phyloP scores from a whole-genome alignment of 768 basidiomycete species.

The Mycena amicta region DNA sequence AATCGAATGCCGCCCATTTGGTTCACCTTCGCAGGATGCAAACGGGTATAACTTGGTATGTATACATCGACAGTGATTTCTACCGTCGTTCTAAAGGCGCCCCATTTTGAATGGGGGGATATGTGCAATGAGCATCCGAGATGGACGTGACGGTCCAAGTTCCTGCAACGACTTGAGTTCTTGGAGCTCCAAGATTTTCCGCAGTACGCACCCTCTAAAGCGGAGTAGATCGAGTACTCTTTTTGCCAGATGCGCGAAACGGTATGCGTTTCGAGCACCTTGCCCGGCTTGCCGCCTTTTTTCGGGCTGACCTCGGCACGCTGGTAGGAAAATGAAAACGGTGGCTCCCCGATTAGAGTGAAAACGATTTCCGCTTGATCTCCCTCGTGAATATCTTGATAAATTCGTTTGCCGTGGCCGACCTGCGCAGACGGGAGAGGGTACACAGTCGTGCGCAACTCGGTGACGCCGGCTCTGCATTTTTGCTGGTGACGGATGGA shows the following conservation, averaged over 20 bases:
- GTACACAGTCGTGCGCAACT: constrained; percentile 75
- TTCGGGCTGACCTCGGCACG: constrained; percentile 69
- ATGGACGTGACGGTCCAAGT: constrained; percentile 94
- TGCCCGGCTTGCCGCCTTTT: constrained; percentile 71
- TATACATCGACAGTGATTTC: constrained; percentile 11
- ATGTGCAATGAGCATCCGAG: constrained; percentile 86
- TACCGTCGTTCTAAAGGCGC: constrained; percentile 38
- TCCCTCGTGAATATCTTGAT: constrained; percentile 37
- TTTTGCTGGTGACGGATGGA: constrained; percentile 93
- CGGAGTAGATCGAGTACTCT: constrained; percentile 90
- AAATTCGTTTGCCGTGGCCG: constrained; percentile 71
- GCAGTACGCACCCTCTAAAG: constrained; percentile 71
- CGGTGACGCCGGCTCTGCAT: constrained; percentile 82
- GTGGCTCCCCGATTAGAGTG: constrained; percentile 86
- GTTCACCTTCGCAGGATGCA: too few relatives aligned
- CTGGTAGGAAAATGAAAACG: constrained; percentile 96
- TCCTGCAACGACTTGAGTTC: constrained; percentile 45
- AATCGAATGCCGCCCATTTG: too few relatives aligned
- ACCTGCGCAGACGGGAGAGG: constrained; percentile 88
- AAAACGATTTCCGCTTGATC: constrained; percentile 95
- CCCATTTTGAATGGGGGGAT: constrained; percentile 73
- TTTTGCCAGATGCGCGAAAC: constrained; percentile 75
- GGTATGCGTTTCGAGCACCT: constrained; percentile 90
- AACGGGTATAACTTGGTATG: too few relatives aligned
- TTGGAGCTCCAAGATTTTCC: not conserved